phyloP scores from a whole-genome alignment of 2,329 filamentous ascomycete genomes.

The Bipolaris cookei region DNA sequence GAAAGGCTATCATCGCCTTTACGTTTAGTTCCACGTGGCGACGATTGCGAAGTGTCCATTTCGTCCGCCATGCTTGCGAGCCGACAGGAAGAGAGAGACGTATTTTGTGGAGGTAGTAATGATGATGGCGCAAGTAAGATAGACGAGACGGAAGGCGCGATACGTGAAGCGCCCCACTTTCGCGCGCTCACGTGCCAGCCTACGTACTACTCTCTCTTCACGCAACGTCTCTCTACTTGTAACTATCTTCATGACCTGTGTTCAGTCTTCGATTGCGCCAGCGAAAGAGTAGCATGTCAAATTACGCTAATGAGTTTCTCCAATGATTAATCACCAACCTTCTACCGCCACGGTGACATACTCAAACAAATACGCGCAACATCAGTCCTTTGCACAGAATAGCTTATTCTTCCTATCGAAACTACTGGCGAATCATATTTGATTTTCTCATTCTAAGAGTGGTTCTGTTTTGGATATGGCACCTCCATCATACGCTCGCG shows the following conservation, averaged over 20 bases:
- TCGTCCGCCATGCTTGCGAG: conserved; percentile 34
- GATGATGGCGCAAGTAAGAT: conserved; percentile 3
- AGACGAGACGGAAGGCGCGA: conserved; percentile 11
- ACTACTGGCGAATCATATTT: background rate
- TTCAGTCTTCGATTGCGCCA: background rate
- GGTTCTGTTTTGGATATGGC: conserved; percentile 12
- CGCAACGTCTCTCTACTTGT: background rate
- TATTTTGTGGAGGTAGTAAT: conserved; percentile 14
- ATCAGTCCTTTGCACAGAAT: background rate
- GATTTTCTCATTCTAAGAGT: background rate
- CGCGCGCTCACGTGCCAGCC: conserved; percentile 28
- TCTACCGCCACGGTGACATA: conserved; percentile 1
- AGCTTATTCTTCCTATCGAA: background rate
- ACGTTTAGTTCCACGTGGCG: conserved; percentile 46
- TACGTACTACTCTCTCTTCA: background rate
- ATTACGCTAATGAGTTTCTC: background rate
- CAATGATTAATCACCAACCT: background rate
- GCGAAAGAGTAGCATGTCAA: background rate
- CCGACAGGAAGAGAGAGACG: background rate
- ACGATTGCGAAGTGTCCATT: conserved; percentile 36
- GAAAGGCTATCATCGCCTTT: conserved; percentile 45
- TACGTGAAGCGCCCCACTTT: conserved; percentile 26
- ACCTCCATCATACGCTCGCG: conserved; percentile 28
- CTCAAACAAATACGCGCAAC: background rate
- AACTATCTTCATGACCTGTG: background rate